Conservation (phyloP, 2,329 filamentous ascomycete species). For the Pyricularia sp. region DNA sequence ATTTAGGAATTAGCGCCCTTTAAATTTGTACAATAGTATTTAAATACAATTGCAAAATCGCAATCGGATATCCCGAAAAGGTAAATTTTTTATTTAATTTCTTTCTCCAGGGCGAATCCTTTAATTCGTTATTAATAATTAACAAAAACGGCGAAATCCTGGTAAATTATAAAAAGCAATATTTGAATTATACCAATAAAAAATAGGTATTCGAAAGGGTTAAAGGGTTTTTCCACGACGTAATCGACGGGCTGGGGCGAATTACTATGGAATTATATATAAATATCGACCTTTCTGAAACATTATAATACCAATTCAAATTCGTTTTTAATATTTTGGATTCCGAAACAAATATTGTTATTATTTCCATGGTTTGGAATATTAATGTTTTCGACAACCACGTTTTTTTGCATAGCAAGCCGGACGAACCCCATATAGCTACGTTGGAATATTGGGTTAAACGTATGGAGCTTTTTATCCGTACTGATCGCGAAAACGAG, state of each 20-base stretch:
- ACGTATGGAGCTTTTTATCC: conserved; percentile 57
- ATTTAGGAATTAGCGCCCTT: conserved; percentile 55
- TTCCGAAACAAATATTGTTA: conserved; percentile 48
- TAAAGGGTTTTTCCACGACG: conserved; percentile 37
- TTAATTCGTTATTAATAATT: conserved; percentile 46
- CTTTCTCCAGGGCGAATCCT: conserved; percentile 29
- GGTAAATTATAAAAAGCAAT: conserved; percentile 51
- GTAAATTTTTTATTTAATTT: conserved; percentile 27
- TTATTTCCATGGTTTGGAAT: conserved; percentile 69
- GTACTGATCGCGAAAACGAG: conserved; percentile 40
- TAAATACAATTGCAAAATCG: conserved; percentile 58
- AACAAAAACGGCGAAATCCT: conserved; percentile 48
- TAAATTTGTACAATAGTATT: conserved; percentile 63
- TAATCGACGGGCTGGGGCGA: conserved; percentile 37
- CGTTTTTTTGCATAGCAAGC: conserved; percentile 32
- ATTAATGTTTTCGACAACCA: conserved; percentile 44
- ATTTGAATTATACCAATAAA: conserved; percentile 51
- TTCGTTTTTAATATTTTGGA: conserved; percentile 49
- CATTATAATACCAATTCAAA: conserved; percentile 37
- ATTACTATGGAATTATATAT: conserved; percentile 50
- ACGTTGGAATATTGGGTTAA: conserved; percentile 69
- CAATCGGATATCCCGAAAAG: conserved; percentile 67
- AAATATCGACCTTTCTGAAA: conserved; percentile 40
- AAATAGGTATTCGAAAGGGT: conserved; percentile 49
- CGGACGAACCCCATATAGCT: conserved; percentile 57